Conservation (phyloP, 345 rosid genomes). For the Alliaria petiolata region DNA sequence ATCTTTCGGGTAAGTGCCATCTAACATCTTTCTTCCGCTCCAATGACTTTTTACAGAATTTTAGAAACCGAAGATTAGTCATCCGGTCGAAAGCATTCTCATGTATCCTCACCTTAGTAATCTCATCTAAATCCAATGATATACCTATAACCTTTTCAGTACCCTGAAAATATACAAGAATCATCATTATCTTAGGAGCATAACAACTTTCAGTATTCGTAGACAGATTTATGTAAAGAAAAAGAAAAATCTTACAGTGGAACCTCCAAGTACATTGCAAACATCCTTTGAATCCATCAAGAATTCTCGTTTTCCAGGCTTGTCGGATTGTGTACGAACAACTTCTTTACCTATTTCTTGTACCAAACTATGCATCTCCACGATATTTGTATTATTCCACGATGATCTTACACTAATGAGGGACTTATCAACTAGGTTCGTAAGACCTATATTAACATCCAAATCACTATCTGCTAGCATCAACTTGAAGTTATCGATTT, state of each 20-base stretch:
- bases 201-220: background rate
- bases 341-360: conserved; percentile 32
- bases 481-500: background rate
- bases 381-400: background rate
- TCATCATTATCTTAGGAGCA: background rate
- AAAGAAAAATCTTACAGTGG: background rate
- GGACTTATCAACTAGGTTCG: conserved; percentile 11
- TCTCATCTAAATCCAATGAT: background rate
- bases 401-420: background rate
- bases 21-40: background rate
- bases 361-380: conserved; percentile 33
- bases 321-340: conserved; percentile 8
- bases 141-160: conserved; percentile 21
- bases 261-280: background rate
- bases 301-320: conserved; percentile 23
- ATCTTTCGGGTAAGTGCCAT: background rate
- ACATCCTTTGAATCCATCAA: conserved; percentile 24
- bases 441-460: background rate
- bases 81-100: conserved; percentile 1
- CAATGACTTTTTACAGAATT: background rate
- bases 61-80: conserved; percentile 17
- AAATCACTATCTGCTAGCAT: background rate
- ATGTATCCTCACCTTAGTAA: background rate
- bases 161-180: conserved; percentile 18
- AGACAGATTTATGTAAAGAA: background rate